Conservation (phyloP, 2,329 filamentous ascomycete species). For the Claviceps sp. region DNA sequence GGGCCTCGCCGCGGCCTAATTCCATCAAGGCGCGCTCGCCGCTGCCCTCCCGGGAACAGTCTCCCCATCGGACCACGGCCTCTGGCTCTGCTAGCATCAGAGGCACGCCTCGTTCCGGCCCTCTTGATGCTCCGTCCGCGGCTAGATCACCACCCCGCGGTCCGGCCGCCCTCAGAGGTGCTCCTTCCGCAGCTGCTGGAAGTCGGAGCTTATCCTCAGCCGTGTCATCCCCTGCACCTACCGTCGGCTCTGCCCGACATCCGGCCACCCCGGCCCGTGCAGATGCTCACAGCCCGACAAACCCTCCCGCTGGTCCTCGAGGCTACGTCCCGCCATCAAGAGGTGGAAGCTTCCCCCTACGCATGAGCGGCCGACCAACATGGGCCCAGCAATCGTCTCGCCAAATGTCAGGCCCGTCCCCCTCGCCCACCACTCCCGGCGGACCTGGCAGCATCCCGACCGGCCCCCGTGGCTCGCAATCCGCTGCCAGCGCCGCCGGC, state of each 20-base stretch:
- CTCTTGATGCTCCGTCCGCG: conserved; percentile 15
- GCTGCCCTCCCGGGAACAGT: conserved; percentile 29
- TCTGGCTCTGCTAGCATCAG: conserved; percentile 13
- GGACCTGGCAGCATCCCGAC: conserved; percentile 32
- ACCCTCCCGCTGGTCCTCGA: conserved; percentile 40
- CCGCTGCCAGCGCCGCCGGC: conserved; percentile 12
- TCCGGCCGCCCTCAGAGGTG: conserved; percentile 36
- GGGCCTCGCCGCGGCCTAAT: conserved; percentile 38
- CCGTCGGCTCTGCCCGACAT: conserved; percentile 16
- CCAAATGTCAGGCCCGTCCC: conserved; percentile 21
- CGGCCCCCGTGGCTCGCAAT: conserved; percentile 27
- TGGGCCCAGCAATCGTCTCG: conserved; percentile 26
- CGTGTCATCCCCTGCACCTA: conserved; percentile 21
- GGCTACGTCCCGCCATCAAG: conserved; percentile 35
- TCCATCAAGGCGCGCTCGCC: conserved; percentile 35
- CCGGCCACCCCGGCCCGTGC: conserved; percentile 23
- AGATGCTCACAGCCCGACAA: conserved; percentile 31
- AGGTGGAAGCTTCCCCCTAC: conserved; percentile 27
- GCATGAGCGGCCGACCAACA: conserved; percentile 32
- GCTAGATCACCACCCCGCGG: conserved; percentile 39
- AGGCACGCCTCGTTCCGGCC: conserved; percentile 16
- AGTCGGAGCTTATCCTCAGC: conserved; percentile 26
- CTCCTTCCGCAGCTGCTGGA: conserved; percentile 24
- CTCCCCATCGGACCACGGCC: conserved; percentile 17
- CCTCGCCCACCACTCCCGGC: conserved; percentile 26